A percentile compares a stretch with the other conserved stretches of the same genome.
phyloP scores from a whole-genome alignment of 176 grass and related monocot genomes.

The Oropetium thomaeum region DNA sequence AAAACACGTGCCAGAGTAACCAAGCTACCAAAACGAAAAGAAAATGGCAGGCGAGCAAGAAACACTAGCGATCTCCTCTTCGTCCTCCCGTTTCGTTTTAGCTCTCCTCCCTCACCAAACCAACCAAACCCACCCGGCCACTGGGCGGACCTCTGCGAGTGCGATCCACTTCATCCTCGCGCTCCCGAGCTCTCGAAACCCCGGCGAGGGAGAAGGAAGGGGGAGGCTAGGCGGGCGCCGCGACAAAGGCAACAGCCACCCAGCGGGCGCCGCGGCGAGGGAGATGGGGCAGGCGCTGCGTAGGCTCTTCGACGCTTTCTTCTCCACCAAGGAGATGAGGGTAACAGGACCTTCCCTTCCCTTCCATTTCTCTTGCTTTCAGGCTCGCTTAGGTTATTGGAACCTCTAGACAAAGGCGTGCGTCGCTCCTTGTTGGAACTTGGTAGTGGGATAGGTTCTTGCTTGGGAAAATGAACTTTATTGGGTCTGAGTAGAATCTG shows the following conservation, averaged over 20 bases:
- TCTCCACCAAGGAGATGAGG: slow-evolving; percentile 94
- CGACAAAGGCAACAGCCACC: slow-evolving; percentile 18
- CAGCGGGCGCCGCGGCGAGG: slow-evolving; percentile 4
- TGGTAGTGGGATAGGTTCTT: not conserved
- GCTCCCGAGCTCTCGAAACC: not conserved
- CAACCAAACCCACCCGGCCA: slow-evolving; percentile 10
- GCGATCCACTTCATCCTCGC: slow-evolving; percentile 8
- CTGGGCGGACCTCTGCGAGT: not conserved
- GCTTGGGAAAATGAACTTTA: not conserved
- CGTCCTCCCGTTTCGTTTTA: not conserved
- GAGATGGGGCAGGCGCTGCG: slow-evolving; percentile 92
- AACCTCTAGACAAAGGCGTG: not conserved
- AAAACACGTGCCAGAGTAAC: not conserved
- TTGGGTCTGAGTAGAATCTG: not conserved
- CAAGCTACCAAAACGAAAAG: not conserved
- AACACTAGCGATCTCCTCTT: not conserved
- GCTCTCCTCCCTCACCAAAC: slow-evolving; percentile 17
- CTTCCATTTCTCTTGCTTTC: not conserved
- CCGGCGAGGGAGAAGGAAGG: not conserved
- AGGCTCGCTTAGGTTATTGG: not conserved
- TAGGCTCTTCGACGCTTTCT: slow-evolving; percentile 87
- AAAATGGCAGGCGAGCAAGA: not conserved
- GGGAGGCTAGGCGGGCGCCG: not conserved
- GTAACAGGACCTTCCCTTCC: not conserved
- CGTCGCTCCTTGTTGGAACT: not conserved